Base-by-base conservation (phyloP, 208 protist species). In the Acanthamoeba royreba region DNA sequence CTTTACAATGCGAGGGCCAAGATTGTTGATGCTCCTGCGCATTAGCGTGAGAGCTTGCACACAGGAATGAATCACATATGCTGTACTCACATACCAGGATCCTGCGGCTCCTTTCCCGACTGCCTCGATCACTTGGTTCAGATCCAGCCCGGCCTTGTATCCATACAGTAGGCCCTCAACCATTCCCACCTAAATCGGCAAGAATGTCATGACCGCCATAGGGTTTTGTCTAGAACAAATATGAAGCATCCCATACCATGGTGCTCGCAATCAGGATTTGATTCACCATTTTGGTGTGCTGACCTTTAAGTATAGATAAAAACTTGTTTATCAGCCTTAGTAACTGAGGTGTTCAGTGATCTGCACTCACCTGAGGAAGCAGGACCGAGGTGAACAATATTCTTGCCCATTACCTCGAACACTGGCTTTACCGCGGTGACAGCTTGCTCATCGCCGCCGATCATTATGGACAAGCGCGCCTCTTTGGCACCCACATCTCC, bases 281-380 rank as follows among this genome's bases (percentile, higher is more conserved):
- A 92, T 99, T 99, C 19, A 97, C 97, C 77, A 98, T 98, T 95
- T 99, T 99, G 94, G 98, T 99, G 92, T 99, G 98, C 97, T 99
- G 98, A 22, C 98, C 98, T 4, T 96, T 96, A 0, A 98, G 25
- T 25, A 13, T 61, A 4, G 58, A 5, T 69, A 2, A 28, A 28
- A 69, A 5, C 9, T 69, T 25, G 58, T n/a, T n/a, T n/a, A n/a
- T n/a, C n/a, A n/a, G n/a, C n/a, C n/a, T n/a, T n/a, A n/a, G n/a
- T n/a, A n/a, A n/a, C n/a, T n/a, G n/a, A n/a, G n/a, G n/a, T n/a
- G n/a, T n/a, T 17, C 31, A 19, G 9, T 7, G 19, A 2, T 3
- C 2, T 52, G 35, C 2, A 45, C 13, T 8, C 13, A 83, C 72
- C 81, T 4, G 81, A 89, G 4, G 81, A 55, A 45, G 92, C 35